Percentiles rank a stretch among this genome's conserved stretches.
phyloP scores from a whole-genome alignment of 2,329 filamentous ascomycete genomes.

The Colletotrichum trifolii region DNA sequence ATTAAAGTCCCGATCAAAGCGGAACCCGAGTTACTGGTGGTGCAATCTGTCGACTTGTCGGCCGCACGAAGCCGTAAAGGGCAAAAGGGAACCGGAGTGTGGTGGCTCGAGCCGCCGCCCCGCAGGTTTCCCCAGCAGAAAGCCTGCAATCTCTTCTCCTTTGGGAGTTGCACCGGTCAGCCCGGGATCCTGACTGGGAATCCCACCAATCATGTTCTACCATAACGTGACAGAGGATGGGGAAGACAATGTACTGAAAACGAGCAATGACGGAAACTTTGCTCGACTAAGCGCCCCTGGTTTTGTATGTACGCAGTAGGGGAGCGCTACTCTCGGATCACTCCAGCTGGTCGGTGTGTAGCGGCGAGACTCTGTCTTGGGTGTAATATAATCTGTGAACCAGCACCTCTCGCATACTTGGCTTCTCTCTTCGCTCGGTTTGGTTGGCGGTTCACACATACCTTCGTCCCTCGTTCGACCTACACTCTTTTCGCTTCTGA shows the following conservation, averaged over 20 bases:
- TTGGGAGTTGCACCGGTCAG: constrained; percentile 20
- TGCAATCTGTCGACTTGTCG: not conserved
- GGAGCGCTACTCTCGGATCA: not conserved
- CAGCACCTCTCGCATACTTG: not conserved
- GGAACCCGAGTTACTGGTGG: not conserved
- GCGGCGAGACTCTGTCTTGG: not conserved
- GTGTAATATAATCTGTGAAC: constrained; percentile 10
- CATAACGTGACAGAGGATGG: constrained; percentile 1
- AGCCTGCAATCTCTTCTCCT: constrained; percentile 25
- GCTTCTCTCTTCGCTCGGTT: constrained; percentile 1
- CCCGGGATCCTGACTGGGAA: constrained; percentile 3
- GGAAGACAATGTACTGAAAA: constrained; percentile 30
- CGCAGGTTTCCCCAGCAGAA: constrained; percentile 15
- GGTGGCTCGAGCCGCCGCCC: constrained; percentile 1
- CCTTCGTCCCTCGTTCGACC: constrained; percentile 6
- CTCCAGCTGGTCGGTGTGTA: not conserved
- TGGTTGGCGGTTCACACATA: constrained; percentile 1
- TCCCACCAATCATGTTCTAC: constrained; percentile 30
- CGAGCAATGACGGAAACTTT: constrained; percentile 19
- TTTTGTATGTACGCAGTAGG: no score
- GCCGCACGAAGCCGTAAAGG: not conserved
- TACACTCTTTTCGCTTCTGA: not conserved
- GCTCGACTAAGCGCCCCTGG: not conserved
- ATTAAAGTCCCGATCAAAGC: not conserved
- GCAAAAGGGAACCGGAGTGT: not conserved